These are phyloP conservation scores for Pilatotrama ljubarskyi DNA, from an alignment of 768 basidiomycete genomes.

Conservation along the genomic window DNA sequence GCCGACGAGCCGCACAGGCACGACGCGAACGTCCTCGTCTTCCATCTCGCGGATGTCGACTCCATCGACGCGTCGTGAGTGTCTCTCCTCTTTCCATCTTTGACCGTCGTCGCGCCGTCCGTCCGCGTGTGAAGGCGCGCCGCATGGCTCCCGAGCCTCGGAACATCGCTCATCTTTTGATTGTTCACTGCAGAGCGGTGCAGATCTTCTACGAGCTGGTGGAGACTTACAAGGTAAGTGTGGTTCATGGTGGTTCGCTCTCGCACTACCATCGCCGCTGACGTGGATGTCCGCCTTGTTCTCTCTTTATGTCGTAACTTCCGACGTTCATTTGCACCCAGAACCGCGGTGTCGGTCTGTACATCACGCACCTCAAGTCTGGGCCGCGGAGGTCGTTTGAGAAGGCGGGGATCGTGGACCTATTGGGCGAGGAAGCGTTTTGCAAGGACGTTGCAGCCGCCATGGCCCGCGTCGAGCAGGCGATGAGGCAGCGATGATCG, in stretches of 20 bases:
- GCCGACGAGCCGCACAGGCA: slow-evolving; percentile 82
- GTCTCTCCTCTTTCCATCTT: neutral
- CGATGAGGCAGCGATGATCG: slow-evolving; percentile 16
- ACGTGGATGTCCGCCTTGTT: neutral
- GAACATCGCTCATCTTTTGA: neutral
- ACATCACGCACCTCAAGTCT: slow-evolving; percentile 46
- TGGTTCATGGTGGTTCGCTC: neutral
- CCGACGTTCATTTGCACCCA: slow-evolving; percentile 21
- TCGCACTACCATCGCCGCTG: neutral
- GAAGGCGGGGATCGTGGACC: slow-evolving; percentile 42
- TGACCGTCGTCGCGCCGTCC: neutral
- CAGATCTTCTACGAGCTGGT: slow-evolving; percentile 82
- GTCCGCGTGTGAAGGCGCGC: neutral
- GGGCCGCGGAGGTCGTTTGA: slow-evolving; percentile 41
- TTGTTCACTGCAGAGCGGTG: slow-evolving; percentile 55
- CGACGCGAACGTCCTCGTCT: slow-evolving; percentile 76
- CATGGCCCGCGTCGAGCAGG: slow-evolving; percentile 39
- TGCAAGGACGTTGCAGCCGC: slow-evolving; percentile 45
- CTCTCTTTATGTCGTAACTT: neutral
- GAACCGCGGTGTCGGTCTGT: slow-evolving; percentile 46
- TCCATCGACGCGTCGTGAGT: slow-evolving; percentile 88
- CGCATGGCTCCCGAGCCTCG: too few relatives aligned
- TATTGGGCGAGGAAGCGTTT: slow-evolving; percentile 47
- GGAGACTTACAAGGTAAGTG: slow-evolving; percentile 70
- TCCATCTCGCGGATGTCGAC: slow-evolving; percentile 93